These are phyloP conservation scores for Scleroderma bovista DNA, from an alignment of 768 basidiomycete species.

Conservation along the genomic window DNA sequence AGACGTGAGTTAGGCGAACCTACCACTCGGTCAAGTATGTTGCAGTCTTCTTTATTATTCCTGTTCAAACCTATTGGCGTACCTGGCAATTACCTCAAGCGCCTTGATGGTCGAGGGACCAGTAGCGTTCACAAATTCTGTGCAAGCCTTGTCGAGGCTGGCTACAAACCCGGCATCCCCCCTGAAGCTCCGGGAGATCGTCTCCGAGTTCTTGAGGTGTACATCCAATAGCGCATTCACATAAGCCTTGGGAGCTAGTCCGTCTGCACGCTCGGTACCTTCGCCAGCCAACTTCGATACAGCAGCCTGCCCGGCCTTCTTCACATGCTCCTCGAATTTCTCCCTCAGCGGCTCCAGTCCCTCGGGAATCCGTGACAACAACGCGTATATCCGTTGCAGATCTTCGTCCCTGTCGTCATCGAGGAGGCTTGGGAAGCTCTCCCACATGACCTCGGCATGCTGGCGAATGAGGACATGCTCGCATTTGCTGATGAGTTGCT, in stretches of 20 bases:
- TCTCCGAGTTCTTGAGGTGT: constrained; percentile 86
- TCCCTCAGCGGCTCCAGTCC: constrained; percentile 88
- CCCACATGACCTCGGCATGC: constrained; percentile 82
- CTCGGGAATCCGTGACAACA: constrained; percentile 83
- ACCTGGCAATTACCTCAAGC: constrained; percentile 88
- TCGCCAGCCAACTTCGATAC: constrained; percentile 65
- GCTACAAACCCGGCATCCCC: constrained; percentile 93
- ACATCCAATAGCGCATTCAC: constrained; percentile 90
- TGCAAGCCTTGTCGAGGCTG: constrained; percentile 89
- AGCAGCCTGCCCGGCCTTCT: constrained; percentile 77
- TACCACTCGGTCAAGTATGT: constrained; percentile 85
- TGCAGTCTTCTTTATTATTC: constrained; percentile 90
- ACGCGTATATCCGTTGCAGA: constrained; percentile 88
- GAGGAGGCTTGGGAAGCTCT: constrained; percentile 83
- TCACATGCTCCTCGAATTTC: constrained; percentile 94
- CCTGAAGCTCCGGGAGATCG: constrained; percentile 82
- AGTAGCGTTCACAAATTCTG: constrained; percentile 93
- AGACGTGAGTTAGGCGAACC: constrained; percentile 20
- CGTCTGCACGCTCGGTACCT: constrained; percentile 48
- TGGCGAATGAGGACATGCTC: constrained; percentile 89
- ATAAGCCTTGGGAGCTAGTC: constrained; percentile 88
- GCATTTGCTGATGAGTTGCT: constrained; percentile 74
- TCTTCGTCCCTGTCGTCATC: constrained; percentile 96
- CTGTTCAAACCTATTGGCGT: constrained; percentile 85
- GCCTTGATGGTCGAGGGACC: constrained; percentile 77